Conservation (phyloP, 2,329 filamentous ascomycete species). For the Ophiocordyceps camponoti-saundersi region DNA sequence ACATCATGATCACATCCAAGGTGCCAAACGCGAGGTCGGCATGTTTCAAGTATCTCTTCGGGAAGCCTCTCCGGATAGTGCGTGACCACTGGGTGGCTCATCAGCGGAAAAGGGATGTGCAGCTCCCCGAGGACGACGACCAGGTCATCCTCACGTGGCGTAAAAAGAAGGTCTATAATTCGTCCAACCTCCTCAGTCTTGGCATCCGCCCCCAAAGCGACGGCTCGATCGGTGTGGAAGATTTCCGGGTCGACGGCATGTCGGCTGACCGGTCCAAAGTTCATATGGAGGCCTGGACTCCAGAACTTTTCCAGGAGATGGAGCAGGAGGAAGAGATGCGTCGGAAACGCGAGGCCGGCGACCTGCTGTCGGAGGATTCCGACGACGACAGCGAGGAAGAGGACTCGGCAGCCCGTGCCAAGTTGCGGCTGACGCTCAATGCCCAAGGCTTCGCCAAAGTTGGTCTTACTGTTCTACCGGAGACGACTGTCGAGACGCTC, state of each 20-base stretch:
- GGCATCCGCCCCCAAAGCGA: constrained; percentile 32
- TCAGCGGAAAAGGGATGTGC: constrained; percentile 28
- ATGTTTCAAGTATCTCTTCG: constrained; percentile 47
- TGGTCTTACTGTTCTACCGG: constrained; percentile 31
- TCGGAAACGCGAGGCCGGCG: constrained; percentile 23
- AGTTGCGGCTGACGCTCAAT: constrained; percentile 35
- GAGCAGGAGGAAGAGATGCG: constrained; percentile 30
- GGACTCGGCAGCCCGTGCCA: constrained; percentile 12
- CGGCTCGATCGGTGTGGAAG: constrained; percentile 23
- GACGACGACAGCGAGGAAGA: constrained; percentile 8
- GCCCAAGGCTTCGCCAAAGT: constrained; percentile 31
- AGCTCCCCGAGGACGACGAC: constrained; percentile 24
- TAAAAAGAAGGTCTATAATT: constrained; percentile 52
- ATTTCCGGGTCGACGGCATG: constrained; percentile 23
- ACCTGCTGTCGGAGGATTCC: constrained; percentile 14
- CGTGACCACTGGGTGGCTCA: constrained; percentile 51
- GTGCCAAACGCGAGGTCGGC: constrained; percentile 39
- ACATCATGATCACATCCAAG: constrained; percentile 38
- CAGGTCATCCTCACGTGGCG: constrained; percentile 68
- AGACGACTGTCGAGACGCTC: constrained; percentile 45
- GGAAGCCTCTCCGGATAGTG: constrained; percentile 50
- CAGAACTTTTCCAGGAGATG: constrained; percentile 36
- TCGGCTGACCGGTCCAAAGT: constrained; percentile 37
- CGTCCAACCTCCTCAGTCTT: constrained; percentile 55
- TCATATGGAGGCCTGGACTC: constrained; percentile 64